phyloP scores from a whole-genome alignment of 768 basidiomycete genomes.

The Leccinum boreale region DNA sequence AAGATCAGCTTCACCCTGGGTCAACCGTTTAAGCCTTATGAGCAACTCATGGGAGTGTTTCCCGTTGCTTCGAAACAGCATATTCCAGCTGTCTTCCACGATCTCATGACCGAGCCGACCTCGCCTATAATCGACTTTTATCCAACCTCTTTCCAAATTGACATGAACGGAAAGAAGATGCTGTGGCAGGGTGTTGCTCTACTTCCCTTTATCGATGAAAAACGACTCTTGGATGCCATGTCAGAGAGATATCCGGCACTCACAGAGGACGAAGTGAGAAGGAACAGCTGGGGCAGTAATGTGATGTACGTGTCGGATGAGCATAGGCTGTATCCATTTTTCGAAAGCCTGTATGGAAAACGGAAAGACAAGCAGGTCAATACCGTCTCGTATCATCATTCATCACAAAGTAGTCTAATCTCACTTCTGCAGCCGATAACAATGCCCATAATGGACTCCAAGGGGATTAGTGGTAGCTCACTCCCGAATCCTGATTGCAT shows the following conservation, averaged over 20 bases:
- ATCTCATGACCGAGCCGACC: conserved; percentile 79
- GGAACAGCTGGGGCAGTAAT: conserved; percentile 85
- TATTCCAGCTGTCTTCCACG: conserved; percentile 83
- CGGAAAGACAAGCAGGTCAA: conserved; percentile 74
- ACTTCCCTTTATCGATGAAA: conserved; percentile 91
- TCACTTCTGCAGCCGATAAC: conserved; percentile 57
- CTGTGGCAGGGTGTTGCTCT: conserved; percentile 98
- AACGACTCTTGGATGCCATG: conserved; percentile 83
- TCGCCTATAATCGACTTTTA: conserved; percentile 98
- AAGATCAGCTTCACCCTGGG: conserved; percentile 77
- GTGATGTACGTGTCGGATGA: conserved; percentile 81
- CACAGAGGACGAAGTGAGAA: conserved; percentile 73
- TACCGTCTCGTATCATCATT: conserved; percentile 2
- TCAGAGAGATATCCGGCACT: conserved; percentile 58
- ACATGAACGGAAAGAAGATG: conserved; percentile 99
- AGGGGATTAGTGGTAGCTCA: conserved; percentile 77
- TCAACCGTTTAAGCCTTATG: conserved; percentile 93
- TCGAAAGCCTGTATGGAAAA: conserved; percentile 89
- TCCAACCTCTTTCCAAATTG: conserved; percentile 86
- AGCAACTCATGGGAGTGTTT: conserved; percentile 98
- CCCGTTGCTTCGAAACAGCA: conserved; percentile 84
- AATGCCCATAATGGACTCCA: conserved; percentile 65
- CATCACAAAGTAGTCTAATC: conserved; percentile 11
- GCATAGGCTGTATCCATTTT: conserved; percentile 81
- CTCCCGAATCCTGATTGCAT: conserved; percentile 85